Conservation (phyloP, 2,329 filamentous ascomycete species). For the Allantophomopsis lycopodina region DNA sequence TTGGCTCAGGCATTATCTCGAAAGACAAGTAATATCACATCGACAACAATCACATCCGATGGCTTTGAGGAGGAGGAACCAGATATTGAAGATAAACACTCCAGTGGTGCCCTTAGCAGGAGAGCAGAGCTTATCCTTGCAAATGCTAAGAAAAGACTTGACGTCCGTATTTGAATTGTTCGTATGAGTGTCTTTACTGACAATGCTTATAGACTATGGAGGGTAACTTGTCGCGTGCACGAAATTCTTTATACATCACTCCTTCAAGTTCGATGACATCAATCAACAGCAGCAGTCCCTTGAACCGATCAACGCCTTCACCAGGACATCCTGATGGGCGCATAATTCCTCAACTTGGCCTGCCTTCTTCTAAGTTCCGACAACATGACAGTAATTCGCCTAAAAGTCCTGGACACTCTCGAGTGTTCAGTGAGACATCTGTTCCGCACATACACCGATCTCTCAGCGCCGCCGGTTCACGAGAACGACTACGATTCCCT, state of each 20-base stretch:
- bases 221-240: conserved; percentile 70
- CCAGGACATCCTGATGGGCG: conserved; percentile 9
- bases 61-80: conserved; percentile 5
- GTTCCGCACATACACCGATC: conserved; percentile 32
- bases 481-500: too few relatives aligned
- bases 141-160: conserved; percentile 81
- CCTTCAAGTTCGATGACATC: conserved; percentile 33
- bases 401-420: conserved; percentile 34
- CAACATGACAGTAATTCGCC: background rate
- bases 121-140: conserved; percentile 83
- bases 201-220: conserved; percentile 65
- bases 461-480: conserved; percentile 36
- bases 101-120: conserved; percentile 63
- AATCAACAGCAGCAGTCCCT: conserved; percentile 22
- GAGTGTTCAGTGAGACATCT: conserved; percentile 43
- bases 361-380: conserved; percentile 11
- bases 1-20: conserved; percentile 10
- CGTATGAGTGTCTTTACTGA: conserved; percentile 5
- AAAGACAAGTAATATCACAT: conserved; percentile 13
- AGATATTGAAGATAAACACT: conserved; percentile 46
- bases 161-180: conserved; percentile 39
- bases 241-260: conserved; percentile 46
- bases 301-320: conserved; percentile 18
- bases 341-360: conserved; percentile 7
- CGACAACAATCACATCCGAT: too few relatives aligned